A percentile compares a stretch with the other conserved stretches of the same genome.
Evolutionary conservation across 345 rosid genomes (phyloP).

Genomic region (Odontarrhena argentea): DNA sequence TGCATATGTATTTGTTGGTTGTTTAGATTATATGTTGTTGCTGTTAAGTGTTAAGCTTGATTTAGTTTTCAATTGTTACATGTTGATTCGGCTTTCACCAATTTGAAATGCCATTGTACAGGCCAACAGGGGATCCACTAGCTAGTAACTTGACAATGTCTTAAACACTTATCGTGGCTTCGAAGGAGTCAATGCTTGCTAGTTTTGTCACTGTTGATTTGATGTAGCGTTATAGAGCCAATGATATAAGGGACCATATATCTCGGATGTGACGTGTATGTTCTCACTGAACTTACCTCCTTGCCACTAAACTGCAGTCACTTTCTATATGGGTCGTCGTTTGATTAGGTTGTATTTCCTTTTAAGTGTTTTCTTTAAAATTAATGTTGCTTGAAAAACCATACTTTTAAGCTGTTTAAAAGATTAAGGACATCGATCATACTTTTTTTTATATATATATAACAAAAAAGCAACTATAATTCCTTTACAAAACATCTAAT

Average conservation of each 20-base stretch:
- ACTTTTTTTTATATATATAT: too few species aligned
- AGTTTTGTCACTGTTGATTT: neutral
- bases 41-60: neutral
- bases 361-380: slow-evolving; percentile 14
- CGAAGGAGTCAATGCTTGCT: slow-evolving; percentile 10
- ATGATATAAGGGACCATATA: neutral
- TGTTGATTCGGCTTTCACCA: neutral
- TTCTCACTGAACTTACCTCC: too few species aligned
- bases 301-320: too few species aligned
- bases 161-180: too few species aligned
- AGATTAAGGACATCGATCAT: too few species aligned
- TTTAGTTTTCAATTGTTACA: too few species aligned
- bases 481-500: too few species aligned
- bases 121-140: neutral
- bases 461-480: too few species aligned
- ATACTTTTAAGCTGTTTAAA: too few species aligned
- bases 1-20: neutral
- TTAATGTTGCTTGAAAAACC: too few species aligned
- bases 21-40: neutral
- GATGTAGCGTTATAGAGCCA: neutral
- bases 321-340: neutral
- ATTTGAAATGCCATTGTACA: neutral
- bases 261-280: too few species aligned
- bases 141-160: neutral
- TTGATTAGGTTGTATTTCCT: slow-evolving; percentile 17